These are phyloP conservation scores for Chaetomium olivaceum DNA, from an alignment of 2,329 filamentous ascomycete species.

Conservation along the genomic window DNA sequence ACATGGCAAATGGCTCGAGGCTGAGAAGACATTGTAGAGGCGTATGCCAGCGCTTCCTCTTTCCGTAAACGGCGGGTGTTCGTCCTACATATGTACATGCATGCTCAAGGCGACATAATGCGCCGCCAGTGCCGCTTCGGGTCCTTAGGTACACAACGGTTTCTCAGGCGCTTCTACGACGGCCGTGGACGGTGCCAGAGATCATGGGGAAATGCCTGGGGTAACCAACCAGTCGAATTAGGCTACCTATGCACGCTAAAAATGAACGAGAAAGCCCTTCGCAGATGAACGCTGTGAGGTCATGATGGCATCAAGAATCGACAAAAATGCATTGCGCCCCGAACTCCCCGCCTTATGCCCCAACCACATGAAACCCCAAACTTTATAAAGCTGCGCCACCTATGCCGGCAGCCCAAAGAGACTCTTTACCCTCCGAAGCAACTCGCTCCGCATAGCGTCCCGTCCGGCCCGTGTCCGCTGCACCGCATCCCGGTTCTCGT, in stretches of 20 bases:
- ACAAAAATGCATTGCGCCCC: not conserved
- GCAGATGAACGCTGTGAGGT: not conserved
- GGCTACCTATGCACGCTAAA: not conserved
- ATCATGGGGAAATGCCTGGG: not conserved
- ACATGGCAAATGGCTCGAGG: too few species aligned
- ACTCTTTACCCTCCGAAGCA: slow-evolving; percentile 56
- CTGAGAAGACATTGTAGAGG: too few species aligned
- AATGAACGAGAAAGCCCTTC: not conserved
- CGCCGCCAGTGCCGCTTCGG: not conserved
- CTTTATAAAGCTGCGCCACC: not conserved
- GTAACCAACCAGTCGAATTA: not conserved
- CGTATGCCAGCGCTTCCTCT: too few species aligned
- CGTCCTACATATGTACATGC: too few species aligned
- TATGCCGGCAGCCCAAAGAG: slow-evolving; percentile 40
- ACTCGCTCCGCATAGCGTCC: slow-evolving; percentile 63
- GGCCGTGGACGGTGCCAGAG: not conserved
- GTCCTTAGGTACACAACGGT: too few species aligned
- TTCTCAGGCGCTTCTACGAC: not conserved
- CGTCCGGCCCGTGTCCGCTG: slow-evolving; percentile 62
- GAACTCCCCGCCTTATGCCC: not conserved
- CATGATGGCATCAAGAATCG: not conserved
- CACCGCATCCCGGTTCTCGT: slow-evolving; percentile 74
- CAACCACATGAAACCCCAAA: not conserved
- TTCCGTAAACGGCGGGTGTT: too few species aligned
- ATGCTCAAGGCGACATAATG: not conserved